Percentiles rank a stretch among this genome's conserved stretches.
These are phyloP conservation scores for Solanum habrochaites DNA, from an alignment of 257 asterid species.

Conservation along the genomic window DNA sequence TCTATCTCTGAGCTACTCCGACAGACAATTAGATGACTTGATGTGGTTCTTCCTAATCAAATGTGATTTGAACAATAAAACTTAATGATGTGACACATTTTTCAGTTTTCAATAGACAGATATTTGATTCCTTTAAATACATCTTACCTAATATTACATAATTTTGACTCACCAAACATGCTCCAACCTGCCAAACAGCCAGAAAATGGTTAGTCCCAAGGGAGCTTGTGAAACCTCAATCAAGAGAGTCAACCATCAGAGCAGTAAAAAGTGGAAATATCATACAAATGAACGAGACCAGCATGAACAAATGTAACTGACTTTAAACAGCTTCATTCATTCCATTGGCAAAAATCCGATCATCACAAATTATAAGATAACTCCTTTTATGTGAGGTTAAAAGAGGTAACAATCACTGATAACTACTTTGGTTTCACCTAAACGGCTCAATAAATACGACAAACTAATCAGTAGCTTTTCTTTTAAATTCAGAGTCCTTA, in stretches of 20 bases:
- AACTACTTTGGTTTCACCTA: not conserved
- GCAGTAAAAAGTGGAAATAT: not conserved
- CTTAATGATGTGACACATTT: not conserved
- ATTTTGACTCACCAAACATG: conserved; percentile 90
- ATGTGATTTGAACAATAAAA: not conserved
- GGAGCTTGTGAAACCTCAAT: not conserved
- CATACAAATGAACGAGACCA: not conserved
- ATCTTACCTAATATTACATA: conserved; percentile 80
- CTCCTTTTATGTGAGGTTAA: not conserved
- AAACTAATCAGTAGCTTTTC: not conserved
- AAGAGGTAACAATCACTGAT: not conserved
- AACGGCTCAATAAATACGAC: not conserved
- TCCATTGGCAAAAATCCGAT: not conserved
- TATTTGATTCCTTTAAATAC: not conserved
- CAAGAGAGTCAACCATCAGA: not conserved
- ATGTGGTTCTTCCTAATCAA: not conserved
- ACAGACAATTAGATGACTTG: not conserved
- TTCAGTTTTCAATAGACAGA: not conserved
- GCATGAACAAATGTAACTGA: not conserved
- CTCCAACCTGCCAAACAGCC: conserved; percentile 58
- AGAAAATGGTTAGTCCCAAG: not conserved
- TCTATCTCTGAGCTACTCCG: not conserved
- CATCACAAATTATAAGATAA: not conserved
- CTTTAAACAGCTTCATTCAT: not conserved
- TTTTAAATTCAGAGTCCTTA: not conserved